Evolutionary conservation across 306 rosid species (phyloP).

Genomic region (Glycyrrhiza uralensis): DNA sequence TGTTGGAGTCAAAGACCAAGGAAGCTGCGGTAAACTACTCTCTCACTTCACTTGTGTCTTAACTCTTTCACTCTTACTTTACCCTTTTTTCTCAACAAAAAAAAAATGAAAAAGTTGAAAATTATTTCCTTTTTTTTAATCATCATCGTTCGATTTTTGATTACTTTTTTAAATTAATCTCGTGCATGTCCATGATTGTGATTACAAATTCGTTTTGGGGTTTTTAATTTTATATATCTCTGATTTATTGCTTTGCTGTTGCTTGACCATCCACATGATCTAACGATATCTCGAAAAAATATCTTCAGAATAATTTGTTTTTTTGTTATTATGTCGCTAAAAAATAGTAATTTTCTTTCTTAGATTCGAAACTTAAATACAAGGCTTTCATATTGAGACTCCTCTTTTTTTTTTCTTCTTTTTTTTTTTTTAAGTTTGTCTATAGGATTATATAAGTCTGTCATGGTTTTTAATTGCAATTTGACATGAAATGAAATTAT

Average conservation of each 20-base stretch:
- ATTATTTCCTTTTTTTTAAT: neutral
- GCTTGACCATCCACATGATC: neutral
- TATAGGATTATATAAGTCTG: neutral
- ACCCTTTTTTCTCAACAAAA: neutral
- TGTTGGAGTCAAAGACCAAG: slow-evolving; percentile 72
- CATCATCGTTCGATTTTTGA: neutral
- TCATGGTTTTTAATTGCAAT: neutral
- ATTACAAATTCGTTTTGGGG: neutral
- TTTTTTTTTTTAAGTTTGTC: neutral
- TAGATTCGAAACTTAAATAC: neutral
- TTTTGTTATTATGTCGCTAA: neutral
- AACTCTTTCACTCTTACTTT: neutral
- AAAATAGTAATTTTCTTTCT: neutral
- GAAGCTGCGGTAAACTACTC: slow-evolving; percentile 81
- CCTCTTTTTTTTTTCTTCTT: too few relatives aligned
- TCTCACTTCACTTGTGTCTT: neutral
- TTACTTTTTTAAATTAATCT: neutral
- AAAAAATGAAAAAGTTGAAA: neutral
- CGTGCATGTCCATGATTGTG: neutral
- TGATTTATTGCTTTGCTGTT: neutral
- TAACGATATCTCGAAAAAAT: neutral
- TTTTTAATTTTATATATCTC: neutral
- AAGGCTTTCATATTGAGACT: neutral
- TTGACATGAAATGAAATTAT: neutral
- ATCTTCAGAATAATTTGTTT: neutral